Evolutionary conservation across 2,329 filamentous ascomycete genomes (phyloP).

Genomic region (Aspergillus sp.): DNA sequence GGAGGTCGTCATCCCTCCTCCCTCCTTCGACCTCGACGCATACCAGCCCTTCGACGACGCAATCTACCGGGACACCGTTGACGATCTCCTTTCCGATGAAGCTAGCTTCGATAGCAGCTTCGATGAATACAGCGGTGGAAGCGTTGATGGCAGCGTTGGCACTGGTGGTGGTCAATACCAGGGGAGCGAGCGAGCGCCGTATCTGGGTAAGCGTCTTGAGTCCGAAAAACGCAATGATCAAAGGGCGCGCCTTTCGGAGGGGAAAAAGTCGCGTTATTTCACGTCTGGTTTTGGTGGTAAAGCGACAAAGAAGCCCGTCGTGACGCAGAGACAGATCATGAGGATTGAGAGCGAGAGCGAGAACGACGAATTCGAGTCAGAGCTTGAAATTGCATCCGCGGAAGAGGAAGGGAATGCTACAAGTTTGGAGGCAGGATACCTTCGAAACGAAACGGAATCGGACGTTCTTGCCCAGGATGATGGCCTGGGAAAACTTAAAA

Average conservation of each 20-base stretch:
- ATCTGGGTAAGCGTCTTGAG: neutral
- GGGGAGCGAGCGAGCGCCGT: no score
- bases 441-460: neutral
- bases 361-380: neutral
- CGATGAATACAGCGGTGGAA: constrained; percentile 5
- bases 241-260: neutral
- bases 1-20: constrained; percentile 13
- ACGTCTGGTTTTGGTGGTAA: neutral
- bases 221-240: neutral
- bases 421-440: neutral
- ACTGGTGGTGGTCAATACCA: no score
- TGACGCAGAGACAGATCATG: constrained; percentile 2
- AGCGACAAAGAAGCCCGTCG: neutral
- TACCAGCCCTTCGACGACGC: constrained; percentile 17
- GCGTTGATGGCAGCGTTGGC: no score
- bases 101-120: constrained; percentile 12
- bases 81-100: constrained; percentile 20
- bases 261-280: constrained; percentile 7
- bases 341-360: neutral
- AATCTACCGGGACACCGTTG: constrained; percentile 9
- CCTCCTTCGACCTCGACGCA: constrained; percentile 10
- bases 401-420: neutral
- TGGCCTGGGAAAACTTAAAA: neutral
- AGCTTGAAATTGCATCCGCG: neutral
- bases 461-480: neutral